Evolutionary conservation across 2,329 filamentous ascomycete species (phyloP), one percentile per base, ranked within the genome.

Genomic region (Trichoderma koningii): DNA sequence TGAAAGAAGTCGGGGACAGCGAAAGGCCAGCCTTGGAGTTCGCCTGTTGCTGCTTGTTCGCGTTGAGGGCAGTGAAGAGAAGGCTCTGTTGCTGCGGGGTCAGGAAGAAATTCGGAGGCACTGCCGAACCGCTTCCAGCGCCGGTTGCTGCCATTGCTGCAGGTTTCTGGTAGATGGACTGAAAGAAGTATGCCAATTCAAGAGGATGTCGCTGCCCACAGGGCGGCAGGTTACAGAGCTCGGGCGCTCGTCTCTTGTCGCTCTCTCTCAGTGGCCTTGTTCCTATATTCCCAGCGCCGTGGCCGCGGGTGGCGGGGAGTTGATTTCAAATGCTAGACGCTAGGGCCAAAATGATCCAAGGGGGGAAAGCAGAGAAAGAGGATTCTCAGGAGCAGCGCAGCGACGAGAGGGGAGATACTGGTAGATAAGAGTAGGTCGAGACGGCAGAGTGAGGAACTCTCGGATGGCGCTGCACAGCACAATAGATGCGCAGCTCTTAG

Each of bases 11-110:
- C 57, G 85, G 77, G 66, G 84, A 81, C 70, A 84, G 71, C 55
- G 81, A 76, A 63, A 80, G 67, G 26, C 73, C 71, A 42, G 56
- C 17, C 44, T 67, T 65, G 12, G 28, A 9, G 23, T 38, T 56
- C 15, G 79, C 76, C 5, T 66, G 44, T 63, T 73, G 71, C 65
- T 74, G 74, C 63, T 78, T 85, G 73, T 92, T 92, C 69, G 90
- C 90, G 69, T 90, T 89, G 70, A 94, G 85, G 52, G 91, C 90
- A 66, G 89, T 88, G 68, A 91, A 87, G 51, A 94, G 82, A 66
- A 93, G 82, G 72, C 85, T 87, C 80, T 93, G 89, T 76, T 94
- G 90, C 73, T 90, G 86, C 68, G 88, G 87, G 66, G 89, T 91
- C 70, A 93, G 84, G 73, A 88, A 87, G 75, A 91, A 88, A 73